Base-by-base conservation (phyloP, 441 rosid species). In the Arabidopsis hybrid region DNA sequence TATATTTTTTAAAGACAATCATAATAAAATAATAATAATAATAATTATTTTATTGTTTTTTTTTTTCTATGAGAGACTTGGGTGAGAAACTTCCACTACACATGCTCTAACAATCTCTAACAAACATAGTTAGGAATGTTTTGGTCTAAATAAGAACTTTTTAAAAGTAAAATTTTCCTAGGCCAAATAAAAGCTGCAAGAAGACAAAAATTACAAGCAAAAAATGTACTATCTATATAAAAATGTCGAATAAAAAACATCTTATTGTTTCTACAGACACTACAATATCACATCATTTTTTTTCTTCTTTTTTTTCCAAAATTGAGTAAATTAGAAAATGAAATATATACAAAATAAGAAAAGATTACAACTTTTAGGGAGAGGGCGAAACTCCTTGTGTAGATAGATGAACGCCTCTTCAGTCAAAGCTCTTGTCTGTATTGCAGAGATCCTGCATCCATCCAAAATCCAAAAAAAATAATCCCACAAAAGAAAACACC, bases 231-330 rank as follows among this genome's bases (percentile, higher is more conserved):
- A 53, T 42, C 21, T 55, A 42, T 32, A 40, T 6, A 36, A 49
- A 12, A 52, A 8, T 21, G 5, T 55, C 14, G 40, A n/a, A 60
- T 64, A 70, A 47, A 76, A 51, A 18, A 67, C 51, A 31, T 49
- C 56, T 67, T 50, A 65, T 74, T 59, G 78, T 66, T 67, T 66
- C 66, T 76, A 69, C 60, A 46, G 70, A 69, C 61, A 59, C 71
- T 63, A 69, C 32, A 70, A 57, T 26, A 63, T 16, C 6, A 29
- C 53, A 8, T 38, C 32, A 5, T 7, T 16, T 45, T 14, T 9
- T 6, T 60, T 35, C n/a, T 4, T 45, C 45, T 52, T 13, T 9
- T 45, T 45, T 58, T 26, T 64, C 7, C 74, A 69, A 56, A 69
- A 62, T 21, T 34, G 65, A 36, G 70, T 46, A 52, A 46, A 69